Base-by-base conservation (phyloP, 169 alveolate species). In the Plasmodium vinckei region DNA sequence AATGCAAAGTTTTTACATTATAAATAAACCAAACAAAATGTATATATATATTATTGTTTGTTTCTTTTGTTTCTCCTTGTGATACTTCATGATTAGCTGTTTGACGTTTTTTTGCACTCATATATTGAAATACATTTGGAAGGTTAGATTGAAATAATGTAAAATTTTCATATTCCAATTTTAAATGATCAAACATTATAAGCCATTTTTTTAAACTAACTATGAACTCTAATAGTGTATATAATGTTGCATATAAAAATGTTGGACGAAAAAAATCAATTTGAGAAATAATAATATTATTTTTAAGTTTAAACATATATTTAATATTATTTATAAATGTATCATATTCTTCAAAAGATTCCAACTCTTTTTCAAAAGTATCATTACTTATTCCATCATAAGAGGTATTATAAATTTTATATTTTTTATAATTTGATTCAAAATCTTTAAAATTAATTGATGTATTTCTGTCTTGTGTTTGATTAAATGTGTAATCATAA, bases 311-410 rank as follows among this genome's bases (percentile, higher is more conserved):
- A 9, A 86, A 86, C 44, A 86, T 13, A 19, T 86, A 86, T 19
- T 86, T 86, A 59, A 86, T 70, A 60, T 70, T 86, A 25, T 46
- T 44, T 56, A 86, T 25, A 13, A 86, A 86, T 68, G 71, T 25
- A 12, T 68, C 91, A 59, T 86, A 86, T 33, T 86, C 77, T 70
- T 86, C 91, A 54, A 86, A 86, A 6, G 46, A 46, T 25, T 69
- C 27, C 9, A 44, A 60, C 9, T 86, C 87, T 12, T 54, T 82
- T 60, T 13, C 61, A 15, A 13, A 13, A n/a, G 42, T 0, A 2
- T 19, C 44, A 12, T 47, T 57, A 13, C 64, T 47, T 61, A 51
- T 42, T 4, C 7, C 21, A 33, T 33, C 42, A 33, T 33, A 3
- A 33, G 42, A 33, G 42, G 5, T 33, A 33, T 33, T 33, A 33